Conservation (phyloP, 106 monocot genomes). For the Allium fistulosum region DNA sequence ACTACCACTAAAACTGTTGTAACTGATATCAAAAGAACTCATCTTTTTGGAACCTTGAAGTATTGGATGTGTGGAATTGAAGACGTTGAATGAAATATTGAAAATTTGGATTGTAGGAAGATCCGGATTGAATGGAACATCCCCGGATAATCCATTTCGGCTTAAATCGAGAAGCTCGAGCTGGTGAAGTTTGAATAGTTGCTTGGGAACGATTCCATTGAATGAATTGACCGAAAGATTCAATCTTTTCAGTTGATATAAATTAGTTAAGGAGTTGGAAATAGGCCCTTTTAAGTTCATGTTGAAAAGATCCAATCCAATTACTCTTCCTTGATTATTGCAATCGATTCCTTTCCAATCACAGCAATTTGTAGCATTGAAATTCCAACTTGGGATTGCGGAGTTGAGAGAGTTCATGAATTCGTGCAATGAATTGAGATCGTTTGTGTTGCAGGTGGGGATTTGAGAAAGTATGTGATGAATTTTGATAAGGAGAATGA, state of each 20-base stretch:
- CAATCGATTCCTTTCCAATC: conserved; percentile 39
- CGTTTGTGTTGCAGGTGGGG: conserved; percentile 16
- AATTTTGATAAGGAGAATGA: conserved; percentile 4
- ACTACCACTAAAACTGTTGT: conserved; percentile 43
- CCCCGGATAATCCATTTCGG: conserved; percentile 42
- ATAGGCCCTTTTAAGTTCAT: conserved; percentile 41
- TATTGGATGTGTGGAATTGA: conserved; percentile 32
- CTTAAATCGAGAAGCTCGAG: conserved; percentile 63
- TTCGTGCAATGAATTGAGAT: conserved; percentile 17
- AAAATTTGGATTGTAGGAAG: conserved; percentile 47
- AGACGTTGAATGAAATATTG: conserved; percentile 38
- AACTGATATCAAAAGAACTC: conserved; percentile 28
- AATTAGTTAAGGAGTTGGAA: conserved; percentile 30
- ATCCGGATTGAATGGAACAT: conserved; percentile 13
- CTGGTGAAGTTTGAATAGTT: conserved; percentile 29
- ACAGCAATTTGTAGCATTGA: conserved; percentile 26
- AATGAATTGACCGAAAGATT: conserved; percentile 54
- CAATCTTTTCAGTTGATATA: conserved; percentile 40
- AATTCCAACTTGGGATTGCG: conserved; percentile 12
- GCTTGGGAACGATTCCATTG: conserved; percentile 31
- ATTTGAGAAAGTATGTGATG: background rate
- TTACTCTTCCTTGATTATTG: conserved; percentile 18
- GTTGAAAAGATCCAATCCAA: conserved; percentile 45
- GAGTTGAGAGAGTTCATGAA: conserved; percentile 17
- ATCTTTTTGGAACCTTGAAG: conserved; percentile 36